phyloP scores from a whole-genome alignment of 805 yeast species.

The Yamadazyma tumulicola region DNA sequence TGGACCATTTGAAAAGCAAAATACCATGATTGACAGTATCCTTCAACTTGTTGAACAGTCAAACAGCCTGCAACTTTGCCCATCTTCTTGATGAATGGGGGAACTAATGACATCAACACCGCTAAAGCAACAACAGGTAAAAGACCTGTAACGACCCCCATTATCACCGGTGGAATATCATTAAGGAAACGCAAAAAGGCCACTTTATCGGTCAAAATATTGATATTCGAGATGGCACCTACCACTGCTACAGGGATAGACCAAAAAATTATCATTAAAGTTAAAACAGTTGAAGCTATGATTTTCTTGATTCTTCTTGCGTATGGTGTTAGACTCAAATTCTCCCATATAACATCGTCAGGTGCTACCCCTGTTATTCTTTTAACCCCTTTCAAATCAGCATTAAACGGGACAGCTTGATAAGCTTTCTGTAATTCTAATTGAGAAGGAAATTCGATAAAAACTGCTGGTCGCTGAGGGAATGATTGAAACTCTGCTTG shows the following conservation, averaged over 20 bases:
- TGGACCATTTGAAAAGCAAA: slow-evolving; percentile 89
- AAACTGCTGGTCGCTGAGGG: slow-evolving; percentile 63
- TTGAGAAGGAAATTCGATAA: slow-evolving; percentile 78
- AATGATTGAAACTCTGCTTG: slow-evolving; percentile 54
- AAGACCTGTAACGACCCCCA: slow-evolving; percentile 66
- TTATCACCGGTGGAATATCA: slow-evolving; percentile 47
- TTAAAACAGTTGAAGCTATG: slow-evolving; percentile 61
- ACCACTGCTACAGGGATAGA: slow-evolving; percentile 77
- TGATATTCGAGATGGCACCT: slow-evolving; percentile 68
- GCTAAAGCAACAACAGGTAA: slow-evolving; percentile 67
- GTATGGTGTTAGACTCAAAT: slow-evolving; percentile 55
- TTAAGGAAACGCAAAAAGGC: slow-evolving; percentile 56
- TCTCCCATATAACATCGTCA: slow-evolving; percentile 81
- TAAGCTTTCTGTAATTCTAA: slow-evolving; percentile 84
- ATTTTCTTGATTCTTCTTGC: slow-evolving; percentile 55
- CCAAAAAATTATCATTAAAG: slow-evolving; percentile 63
- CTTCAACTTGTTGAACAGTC: slow-evolving; percentile 69
- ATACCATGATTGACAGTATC: slow-evolving; percentile 83
- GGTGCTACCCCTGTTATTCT: slow-evolving; percentile 68
- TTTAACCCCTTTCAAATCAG: slow-evolving; percentile 44
- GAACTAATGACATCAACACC: slow-evolving; percentile 62
- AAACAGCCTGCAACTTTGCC: slow-evolving; percentile 74
- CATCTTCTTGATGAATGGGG: slow-evolving; percentile 59
- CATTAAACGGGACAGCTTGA: slow-evolving; percentile 68
- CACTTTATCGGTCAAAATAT: slow-evolving; percentile 51